Percentiles rank a stretch among this genome's conserved stretches.
Evolutionary conservation across 2,329 filamentous ascomycete genomes (phyloP).

Genomic region (Cladobotryum mycophilum): DNA sequence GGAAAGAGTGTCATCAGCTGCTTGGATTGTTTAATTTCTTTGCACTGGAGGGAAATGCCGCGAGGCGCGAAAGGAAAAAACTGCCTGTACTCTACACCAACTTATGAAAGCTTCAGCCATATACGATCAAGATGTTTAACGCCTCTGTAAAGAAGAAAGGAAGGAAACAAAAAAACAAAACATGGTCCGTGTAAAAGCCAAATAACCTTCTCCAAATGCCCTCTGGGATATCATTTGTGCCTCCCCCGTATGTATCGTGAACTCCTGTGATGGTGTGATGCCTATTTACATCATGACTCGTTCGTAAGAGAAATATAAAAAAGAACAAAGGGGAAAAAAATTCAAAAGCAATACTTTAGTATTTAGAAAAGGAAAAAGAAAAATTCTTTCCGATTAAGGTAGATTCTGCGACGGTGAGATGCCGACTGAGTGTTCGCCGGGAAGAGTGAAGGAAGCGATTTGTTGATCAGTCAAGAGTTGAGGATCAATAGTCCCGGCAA

Average conservation of each 20-base stretch:
- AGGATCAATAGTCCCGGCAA: conserved; percentile 6
- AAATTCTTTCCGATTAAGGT: background rate
- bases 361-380: background rate
- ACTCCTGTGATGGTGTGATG: no score
- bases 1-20: background rate
- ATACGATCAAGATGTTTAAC: background rate
- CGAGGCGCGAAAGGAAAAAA: background rate
- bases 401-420: background rate
- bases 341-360: background rate
- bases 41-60: background rate
- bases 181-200: background rate
- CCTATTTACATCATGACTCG: no score
- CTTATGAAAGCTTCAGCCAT: background rate
- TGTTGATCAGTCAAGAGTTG: background rate
- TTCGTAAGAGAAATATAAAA: background rate
- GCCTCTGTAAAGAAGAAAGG: background rate
- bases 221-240: no score
- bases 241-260: no score
- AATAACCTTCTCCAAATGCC: no score
- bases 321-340: background rate
- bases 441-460: background rate
- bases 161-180: no score
- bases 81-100: background rate
- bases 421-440: background rate
- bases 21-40: background rate